Conservation (phyloP, 2,329 filamentous ascomycete species). For the Monosporascus sp. region DNA sequence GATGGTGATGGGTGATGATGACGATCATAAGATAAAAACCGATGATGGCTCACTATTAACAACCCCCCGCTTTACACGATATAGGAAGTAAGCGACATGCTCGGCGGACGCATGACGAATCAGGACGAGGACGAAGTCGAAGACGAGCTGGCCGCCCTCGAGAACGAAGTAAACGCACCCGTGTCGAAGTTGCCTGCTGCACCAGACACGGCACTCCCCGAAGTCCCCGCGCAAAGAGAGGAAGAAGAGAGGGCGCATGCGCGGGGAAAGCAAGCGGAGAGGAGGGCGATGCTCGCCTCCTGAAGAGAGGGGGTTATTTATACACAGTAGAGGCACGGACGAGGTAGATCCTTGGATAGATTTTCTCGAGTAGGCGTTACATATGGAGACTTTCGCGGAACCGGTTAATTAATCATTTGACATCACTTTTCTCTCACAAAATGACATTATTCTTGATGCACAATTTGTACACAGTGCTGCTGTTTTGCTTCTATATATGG, state of each 20-base stretch:
- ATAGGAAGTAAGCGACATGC: constrained; percentile 87
- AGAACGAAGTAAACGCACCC: constrained; percentile 47
- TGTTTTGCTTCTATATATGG: background rate
- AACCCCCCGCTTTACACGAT: background rate
- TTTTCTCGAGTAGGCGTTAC: background rate
- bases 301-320: constrained; percentile 3
- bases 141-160: constrained; percentile 81
- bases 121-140: constrained; percentile 98
- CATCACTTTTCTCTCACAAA: background rate
- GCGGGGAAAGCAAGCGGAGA: constrained; percentile 23
- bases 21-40: no score
- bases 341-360: background rate
- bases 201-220: constrained; percentile 28
- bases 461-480: background rate
- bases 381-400: background rate
- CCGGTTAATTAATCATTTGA: no score
- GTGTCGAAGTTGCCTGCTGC: constrained; percentile 23
- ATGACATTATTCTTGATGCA: background rate
- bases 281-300: constrained; percentile 36
- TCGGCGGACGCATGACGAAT: constrained; percentile 81
- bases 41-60: background rate
- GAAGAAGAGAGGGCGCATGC: constrained; percentile 8
- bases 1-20: no score
- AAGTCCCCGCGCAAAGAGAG: constrained; percentile 2
- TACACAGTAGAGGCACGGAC: background rate